Evolutionary conservation across 2,329 filamentous ascomycete genomes (phyloP).

Genomic region (Exophiala calicioides): DNA sequence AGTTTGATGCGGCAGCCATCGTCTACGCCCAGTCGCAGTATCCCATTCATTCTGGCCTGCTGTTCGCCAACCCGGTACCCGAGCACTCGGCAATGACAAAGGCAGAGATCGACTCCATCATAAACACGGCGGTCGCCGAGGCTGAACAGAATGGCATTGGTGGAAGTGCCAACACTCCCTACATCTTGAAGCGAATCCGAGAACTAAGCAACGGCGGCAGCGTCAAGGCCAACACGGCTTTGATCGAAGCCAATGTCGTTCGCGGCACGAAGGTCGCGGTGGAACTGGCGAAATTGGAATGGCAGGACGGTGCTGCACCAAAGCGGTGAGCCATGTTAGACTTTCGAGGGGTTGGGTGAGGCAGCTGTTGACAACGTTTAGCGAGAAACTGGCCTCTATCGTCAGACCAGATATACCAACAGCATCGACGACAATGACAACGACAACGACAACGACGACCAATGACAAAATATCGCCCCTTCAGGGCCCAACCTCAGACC

Average conservation of each 20-base stretch:
- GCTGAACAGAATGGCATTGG: constrained; percentile 65
- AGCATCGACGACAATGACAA: too few relatives aligned
- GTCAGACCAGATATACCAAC: constrained; percentile 3
- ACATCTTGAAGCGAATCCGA: constrained; percentile 75
- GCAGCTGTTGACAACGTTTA: constrained; percentile 14
- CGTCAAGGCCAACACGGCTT: constrained; percentile 70
- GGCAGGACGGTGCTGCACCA: constrained; percentile 20
- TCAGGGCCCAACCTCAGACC: too few relatives aligned
- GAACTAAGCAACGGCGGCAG: constrained; percentile 73
- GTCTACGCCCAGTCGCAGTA: constrained; percentile 75
- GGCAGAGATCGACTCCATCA: constrained; percentile 67
- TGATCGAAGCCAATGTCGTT: constrained; percentile 67
- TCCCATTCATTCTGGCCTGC: constrained; percentile 72
- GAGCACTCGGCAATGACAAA: constrained; percentile 68
- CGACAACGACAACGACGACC: too few relatives aligned
- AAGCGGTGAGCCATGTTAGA: constrained; percentile 28
- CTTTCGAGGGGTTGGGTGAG: constrained; percentile 2
- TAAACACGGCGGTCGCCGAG: constrained; percentile 67
- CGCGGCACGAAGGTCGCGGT: constrained; percentile 66
- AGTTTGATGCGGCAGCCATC: constrained; percentile 84
- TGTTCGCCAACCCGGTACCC: constrained; percentile 89
- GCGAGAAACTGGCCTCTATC: too few relatives aligned
- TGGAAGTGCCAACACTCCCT: constrained; percentile 81
- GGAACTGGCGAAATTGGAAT: constrained; percentile 59
- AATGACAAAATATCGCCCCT: too few relatives aligned